Conservation (phyloP, 164 flowering plant genomes). For the Malania oleifera region DNA sequence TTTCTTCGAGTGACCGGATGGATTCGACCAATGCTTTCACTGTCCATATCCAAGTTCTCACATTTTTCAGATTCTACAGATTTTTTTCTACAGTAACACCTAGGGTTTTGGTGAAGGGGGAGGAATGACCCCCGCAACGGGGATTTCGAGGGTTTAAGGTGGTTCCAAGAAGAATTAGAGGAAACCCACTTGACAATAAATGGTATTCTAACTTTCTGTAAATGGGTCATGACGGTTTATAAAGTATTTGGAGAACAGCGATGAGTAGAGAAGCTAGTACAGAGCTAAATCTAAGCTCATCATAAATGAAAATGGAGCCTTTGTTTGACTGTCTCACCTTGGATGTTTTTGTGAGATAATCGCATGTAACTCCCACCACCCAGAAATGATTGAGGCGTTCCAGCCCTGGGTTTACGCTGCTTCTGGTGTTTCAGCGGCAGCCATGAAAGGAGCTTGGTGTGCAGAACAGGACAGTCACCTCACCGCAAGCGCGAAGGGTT, state of each 20-base stretch:
- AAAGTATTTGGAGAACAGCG: neutral
- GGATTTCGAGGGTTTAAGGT: slow-evolving; percentile 10
- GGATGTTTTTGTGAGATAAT: neutral
- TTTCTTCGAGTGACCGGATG: slow-evolving; percentile 7
- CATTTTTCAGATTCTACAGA: neutral
- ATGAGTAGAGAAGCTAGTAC: neutral
- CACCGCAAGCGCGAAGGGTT: too few species aligned
- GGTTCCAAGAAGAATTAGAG: slow-evolving; percentile 10
- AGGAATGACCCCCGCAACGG: slow-evolving; percentile 4
- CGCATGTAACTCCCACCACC: too few species aligned
- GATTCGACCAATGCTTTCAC: neutral
- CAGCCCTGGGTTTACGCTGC: neutral
- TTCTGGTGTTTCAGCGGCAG: slow-evolving; percentile 5
- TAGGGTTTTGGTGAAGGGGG: slow-evolving; percentile 17
- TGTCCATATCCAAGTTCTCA: neutral
- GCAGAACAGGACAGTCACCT: too few species aligned
- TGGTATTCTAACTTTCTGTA: slow-evolving; percentile 20
- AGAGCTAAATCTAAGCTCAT: neutral
- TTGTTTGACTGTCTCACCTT: neutral
- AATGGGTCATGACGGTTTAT: slow-evolving; percentile 26
- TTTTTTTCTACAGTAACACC: slow-evolving; percentile 17
- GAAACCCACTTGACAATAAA: slow-evolving; percentile 27
- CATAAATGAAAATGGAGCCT: neutral
- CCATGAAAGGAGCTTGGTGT: neutral
- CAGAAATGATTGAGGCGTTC: too few species aligned